Base-by-base conservation (phyloP, 352 stramenopile genomes). In the Phytophthora cajani region DNA sequence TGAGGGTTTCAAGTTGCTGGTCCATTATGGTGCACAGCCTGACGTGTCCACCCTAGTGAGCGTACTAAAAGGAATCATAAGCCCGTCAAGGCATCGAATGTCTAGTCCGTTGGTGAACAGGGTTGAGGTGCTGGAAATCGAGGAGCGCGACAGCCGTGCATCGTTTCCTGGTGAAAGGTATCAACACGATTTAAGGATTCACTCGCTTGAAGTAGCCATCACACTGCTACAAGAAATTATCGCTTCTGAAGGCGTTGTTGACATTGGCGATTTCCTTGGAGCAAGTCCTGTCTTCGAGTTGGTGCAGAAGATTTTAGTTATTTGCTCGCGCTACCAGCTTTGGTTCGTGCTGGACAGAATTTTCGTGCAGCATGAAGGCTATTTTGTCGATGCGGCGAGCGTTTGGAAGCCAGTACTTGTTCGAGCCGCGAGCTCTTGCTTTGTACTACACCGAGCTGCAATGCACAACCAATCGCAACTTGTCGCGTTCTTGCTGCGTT, bases 381-480 rank as follows among this genome's bases (percentile, higher is more conserved):
- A 67, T 40, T 88, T 88, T 36, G 10, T 77, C 8, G 66, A 80
- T 33, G 62, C 64, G 9, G 36, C 80, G n/a, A 89, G 78, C 36
- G 63, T 73, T 5, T 89, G 77, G 80, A 87, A 88, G 17, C 66
- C 80, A 7, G 52, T 84, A 5, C 30, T 88, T 12, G 65, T 87
- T 8, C 84, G 84, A 8, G 82, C 78, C 1, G 64, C 70, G 21
- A 80, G 49, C 11, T 85, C 69, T 51, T 89, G 75, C 12, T 75
- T 86, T 17, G 53, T 87, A 4, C 36, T 91, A 2, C 78, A 90
- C 36, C 71, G 84, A n/a, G 81, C 81, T 2, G 84, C 81, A 16
- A 71, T 78, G 54, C 42, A 80, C 19, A 84, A 90, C 44, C 74
- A 84, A 64, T 71, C 69, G 10, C 42, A 68, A 8, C 14, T 90